Conservation (phyloP, 495 filamentous ascomycete genomes). For the Aspergillus conjunctus region DNA sequence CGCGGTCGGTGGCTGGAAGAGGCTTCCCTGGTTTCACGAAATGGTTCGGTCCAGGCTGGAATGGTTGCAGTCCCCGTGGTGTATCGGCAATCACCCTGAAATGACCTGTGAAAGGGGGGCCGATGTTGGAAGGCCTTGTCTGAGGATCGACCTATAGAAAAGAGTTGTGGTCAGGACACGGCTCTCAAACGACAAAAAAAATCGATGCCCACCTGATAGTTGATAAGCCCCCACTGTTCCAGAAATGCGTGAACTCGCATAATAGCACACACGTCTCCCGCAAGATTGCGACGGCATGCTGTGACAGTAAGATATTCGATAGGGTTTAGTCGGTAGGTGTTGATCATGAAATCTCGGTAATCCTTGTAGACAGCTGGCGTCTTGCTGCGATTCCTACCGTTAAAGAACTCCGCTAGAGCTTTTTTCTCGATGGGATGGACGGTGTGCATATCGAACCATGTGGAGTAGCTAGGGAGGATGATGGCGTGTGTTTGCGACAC, state of each 20-base stretch:
- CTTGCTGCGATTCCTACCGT: conserved; percentile 96
- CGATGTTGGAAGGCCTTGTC: conserved; percentile 90
- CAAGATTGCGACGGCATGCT: conserved; percentile 92
- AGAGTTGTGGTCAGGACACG: conserved; percentile 18
- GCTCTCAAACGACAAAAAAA: neutral
- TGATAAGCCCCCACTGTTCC: conserved; percentile 99
- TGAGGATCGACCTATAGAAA: conserved; percentile 86
- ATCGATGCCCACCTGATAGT: conserved; percentile 76
- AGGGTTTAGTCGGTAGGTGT: conserved; percentile 94
- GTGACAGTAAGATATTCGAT: conserved; percentile 96
- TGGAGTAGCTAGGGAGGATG: conserved; percentile 92
- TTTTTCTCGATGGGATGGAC: conserved; percentile 89
- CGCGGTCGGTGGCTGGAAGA: conserved; percentile 71
- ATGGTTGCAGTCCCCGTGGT: conserved; percentile 89
- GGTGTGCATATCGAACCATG: conserved; percentile 97
- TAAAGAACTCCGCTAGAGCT: conserved; percentile 95
- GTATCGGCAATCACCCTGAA: conserved; percentile 95
- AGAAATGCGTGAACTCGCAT: conserved; percentile 98
- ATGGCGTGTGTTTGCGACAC: conserved; percentile 91
- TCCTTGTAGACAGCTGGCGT: conserved; percentile 97
- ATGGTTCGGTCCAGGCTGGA: conserved; percentile 83
- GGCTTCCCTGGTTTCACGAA: conserved; percentile 72
- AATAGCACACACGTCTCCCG: conserved; percentile 97
- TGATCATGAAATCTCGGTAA: conserved; percentile 99
- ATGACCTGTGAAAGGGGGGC: conserved; percentile 95